Conservation (phyloP, 169 alveolate genomes). For the Cryptosporidium canis region DNA sequence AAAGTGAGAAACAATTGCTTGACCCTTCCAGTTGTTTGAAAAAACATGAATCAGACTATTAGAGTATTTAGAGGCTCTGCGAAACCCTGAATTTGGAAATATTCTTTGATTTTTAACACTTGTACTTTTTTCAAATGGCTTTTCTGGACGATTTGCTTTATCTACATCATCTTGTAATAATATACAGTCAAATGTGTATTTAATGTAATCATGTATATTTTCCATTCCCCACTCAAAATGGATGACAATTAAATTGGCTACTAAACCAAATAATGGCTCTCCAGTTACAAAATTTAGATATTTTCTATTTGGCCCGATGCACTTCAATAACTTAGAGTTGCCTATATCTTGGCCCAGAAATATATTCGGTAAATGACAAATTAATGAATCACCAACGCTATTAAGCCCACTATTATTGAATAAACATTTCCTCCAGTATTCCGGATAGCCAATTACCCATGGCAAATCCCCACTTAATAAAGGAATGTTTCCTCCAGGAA, state of each 20-base stretch:
- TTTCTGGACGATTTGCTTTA: background rate
- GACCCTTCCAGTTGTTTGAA: constrained; percentile 31
- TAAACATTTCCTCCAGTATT: background rate
- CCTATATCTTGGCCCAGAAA: constrained; percentile 35
- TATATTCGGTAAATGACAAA: background rate
- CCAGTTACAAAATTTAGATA: constrained; percentile 7
- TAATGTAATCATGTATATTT: constrained; percentile 32
- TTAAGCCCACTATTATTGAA: background rate
- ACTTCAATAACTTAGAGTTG: background rate
- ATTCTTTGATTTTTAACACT: background rate
- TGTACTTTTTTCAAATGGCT: background rate
- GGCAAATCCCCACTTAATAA: constrained; percentile 41
- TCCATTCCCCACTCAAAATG: constrained; percentile 20
- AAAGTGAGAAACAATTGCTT: constrained; percentile 29
- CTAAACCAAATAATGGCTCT: constrained; percentile 33
- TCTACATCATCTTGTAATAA: constrained; percentile 16
- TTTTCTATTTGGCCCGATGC: background rate
- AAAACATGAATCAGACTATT: constrained; percentile 33
- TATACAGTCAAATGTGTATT: constrained; percentile 7
- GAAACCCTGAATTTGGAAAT: background rate
- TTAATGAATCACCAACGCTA: background rate
- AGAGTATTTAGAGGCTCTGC: background rate
- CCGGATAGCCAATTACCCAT: constrained; percentile 37
- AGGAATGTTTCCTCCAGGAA: constrained; percentile 11
- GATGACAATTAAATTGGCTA: constrained; percentile 7